phyloP scores from a whole-genome alignment of 371 early-diverging fungal genomes.

The Syncephalastrum contaminatum region DNA sequence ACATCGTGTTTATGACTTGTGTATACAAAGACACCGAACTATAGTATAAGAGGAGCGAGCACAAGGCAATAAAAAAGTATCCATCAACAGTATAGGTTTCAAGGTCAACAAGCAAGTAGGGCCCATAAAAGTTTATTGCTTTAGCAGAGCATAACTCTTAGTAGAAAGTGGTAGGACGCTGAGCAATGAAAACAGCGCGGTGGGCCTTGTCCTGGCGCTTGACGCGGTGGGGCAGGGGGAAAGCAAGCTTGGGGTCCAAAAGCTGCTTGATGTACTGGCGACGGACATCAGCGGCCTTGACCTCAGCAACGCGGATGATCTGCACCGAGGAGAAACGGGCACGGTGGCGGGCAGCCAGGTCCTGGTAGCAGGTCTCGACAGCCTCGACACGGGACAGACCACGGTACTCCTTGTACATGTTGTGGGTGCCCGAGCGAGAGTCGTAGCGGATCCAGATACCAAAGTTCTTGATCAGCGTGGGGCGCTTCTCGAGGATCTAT shows the following conservation, averaged over 20 bases:
- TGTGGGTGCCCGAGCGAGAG: constrained; percentile 97
- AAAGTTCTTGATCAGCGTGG: constrained; percentile 93
- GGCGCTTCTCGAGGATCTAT: constrained; percentile 91
- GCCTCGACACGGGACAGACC: constrained; percentile 92
- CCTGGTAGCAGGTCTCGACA: constrained; percentile 95
- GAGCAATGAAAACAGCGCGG: constrained; percentile 79
- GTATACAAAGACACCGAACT: too few relatives aligned
- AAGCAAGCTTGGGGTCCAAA: constrained; percentile 79
- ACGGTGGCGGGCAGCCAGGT: constrained; percentile 97
- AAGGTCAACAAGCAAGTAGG: too few relatives aligned
- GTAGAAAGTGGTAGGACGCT: constrained; percentile 88
- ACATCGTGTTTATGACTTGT: too few relatives aligned
- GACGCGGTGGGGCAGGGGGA: constrained; percentile 97
- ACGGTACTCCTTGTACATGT: constrained; percentile 99
- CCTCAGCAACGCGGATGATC: constrained; percentile 90
- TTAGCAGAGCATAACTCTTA: constrained; percentile 23
- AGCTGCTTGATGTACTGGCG: constrained; percentile 96
- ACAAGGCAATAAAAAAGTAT: too few relatives aligned
- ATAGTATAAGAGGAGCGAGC: too few relatives aligned
- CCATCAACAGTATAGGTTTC: too few relatives aligned
- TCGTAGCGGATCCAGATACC: constrained; percentile 98
- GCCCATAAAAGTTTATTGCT: too few relatives aligned
- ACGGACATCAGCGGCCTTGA: constrained; percentile 84
- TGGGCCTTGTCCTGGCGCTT: constrained; percentile 65
- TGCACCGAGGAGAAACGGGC: constrained; percentile 95